Conservation (phyloP, 768 basidiomycete species). For the Russula emetica region DNA sequence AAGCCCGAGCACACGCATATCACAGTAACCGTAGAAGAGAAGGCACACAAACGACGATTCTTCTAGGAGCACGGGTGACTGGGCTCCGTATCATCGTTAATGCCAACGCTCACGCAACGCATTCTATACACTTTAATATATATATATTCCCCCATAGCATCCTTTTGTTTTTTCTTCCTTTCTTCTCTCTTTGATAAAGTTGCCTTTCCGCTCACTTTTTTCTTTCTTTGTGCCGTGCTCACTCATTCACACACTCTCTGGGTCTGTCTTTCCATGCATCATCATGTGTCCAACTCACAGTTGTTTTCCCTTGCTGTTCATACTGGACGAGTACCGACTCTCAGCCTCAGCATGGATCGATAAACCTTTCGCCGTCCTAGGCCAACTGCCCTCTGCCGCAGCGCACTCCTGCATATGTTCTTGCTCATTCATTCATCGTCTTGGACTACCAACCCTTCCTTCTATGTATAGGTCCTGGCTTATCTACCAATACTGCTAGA, state of each 20-base stretch:
- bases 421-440: not conserved
- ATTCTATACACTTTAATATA: constrained; percentile 14
- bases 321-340: not conserved
- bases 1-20: constrained; percentile 61
- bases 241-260: not conserved
- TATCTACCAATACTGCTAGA: constrained; percentile 17
- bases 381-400: not conserved
- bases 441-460: constrained; percentile 1
- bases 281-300: constrained; percentile 9
- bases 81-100: not conserved
- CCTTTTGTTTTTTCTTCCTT: not conserved
- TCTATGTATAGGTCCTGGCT: constrained; percentile 4
- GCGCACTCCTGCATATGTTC: not conserved
- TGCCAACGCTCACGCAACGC: constrained; percentile 5
- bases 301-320: not conserved
- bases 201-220: not conserved
- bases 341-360: not conserved
- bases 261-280: not conserved
- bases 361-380: not conserved
- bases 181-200: not conserved
- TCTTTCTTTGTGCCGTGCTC: not conserved
- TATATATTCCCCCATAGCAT: constrained; percentile 18
- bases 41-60: constrained; percentile 65
- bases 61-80: constrained; percentile 43
- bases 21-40: constrained; percentile 71